A percentile compares a stretch with the other conserved stretches of the same genome.
Conservation (phyloP, 208 protist genomes). For the Balamuthia mandrillaris region DNA sequence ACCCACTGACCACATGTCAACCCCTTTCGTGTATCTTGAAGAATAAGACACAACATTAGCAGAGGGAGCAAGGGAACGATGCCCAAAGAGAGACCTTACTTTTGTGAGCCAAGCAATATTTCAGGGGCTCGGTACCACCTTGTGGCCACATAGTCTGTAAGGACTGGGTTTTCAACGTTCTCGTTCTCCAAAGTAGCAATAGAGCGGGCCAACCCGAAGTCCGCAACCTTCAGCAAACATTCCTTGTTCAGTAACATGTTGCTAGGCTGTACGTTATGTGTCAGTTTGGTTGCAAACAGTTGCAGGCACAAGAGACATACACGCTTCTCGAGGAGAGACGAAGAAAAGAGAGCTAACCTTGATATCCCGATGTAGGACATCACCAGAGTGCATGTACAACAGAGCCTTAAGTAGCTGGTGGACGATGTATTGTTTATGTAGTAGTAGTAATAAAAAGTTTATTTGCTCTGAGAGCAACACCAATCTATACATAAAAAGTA, state of each 20-base stretch:
- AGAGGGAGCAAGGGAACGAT: slow-evolving; percentile 46
- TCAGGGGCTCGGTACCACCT: slow-evolving; percentile 98
- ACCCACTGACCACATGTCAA: slow-evolving; percentile 97
- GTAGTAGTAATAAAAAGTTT: no score
- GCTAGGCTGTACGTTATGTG: slow-evolving; percentile 44
- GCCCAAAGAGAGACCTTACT: slow-evolving; percentile 92
- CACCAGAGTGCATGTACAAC: slow-evolving; percentile 83
- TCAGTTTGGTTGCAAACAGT: no score
- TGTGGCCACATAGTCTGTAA: slow-evolving; percentile 82
- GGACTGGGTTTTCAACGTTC: slow-evolving; percentile 61
- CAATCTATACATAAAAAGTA: no score
- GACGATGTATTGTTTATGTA: slow-evolving; percentile 95
- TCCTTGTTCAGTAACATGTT: slow-evolving; percentile 68
- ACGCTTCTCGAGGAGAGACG: background rate
- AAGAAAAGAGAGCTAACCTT: slow-evolving; percentile 50
- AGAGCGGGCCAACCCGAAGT: slow-evolving; percentile 95
- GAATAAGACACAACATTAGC: background rate
- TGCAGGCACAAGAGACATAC: background rate
- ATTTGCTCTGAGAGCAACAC: no score
- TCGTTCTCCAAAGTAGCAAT: slow-evolving; percentile 84
- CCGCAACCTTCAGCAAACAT: slow-evolving; percentile 86
- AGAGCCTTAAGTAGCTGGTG: slow-evolving; percentile 95
- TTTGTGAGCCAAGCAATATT: slow-evolving; percentile 91
- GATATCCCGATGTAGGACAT: slow-evolving; percentile 88
- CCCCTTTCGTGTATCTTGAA: slow-evolving; percentile 87